phyloP scores from a whole-genome alignment of 2,329 filamentous ascomycete genomes.

The Aspergillus flavus region DNA sequence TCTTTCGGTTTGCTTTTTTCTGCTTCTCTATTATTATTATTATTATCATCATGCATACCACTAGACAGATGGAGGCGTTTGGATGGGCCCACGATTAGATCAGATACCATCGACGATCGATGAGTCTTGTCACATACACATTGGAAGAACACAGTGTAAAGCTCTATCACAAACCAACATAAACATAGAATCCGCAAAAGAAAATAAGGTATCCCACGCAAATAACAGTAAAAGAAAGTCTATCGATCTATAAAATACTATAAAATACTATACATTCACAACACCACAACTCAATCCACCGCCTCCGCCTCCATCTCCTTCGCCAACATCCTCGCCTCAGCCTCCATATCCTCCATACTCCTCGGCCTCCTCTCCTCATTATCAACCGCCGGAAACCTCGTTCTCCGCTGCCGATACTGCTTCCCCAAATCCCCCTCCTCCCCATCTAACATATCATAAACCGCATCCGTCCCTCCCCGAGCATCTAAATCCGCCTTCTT shows the following conservation, averaged over 20 bases:
- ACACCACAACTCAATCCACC: constrained; percentile 27
- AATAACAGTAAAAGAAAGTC: background rate
- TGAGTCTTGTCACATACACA: constrained; percentile 10
- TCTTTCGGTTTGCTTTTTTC: constrained; percentile 6
- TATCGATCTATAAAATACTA: background rate
- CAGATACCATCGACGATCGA: constrained; percentile 7
- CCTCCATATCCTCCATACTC: constrained; percentile 41
- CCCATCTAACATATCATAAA: constrained; percentile 81
- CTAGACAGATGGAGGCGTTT: constrained; percentile 11
- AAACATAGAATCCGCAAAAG: background rate
- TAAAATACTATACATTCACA: background rate
- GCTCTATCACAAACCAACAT: background rate
- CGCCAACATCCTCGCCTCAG: constrained; percentile 47
- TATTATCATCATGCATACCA: background rate
- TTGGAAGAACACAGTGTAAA: constrained; percentile 1
- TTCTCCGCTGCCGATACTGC: constrained; percentile 58
- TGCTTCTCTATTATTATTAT: background rate
- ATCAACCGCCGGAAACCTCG: constrained; percentile 65
- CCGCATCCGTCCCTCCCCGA: constrained; percentile 65
- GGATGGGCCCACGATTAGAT: constrained; percentile 6
- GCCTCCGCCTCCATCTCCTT: constrained; percentile 39
- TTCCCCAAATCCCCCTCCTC: constrained; percentile 82
- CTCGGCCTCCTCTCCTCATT: constrained; percentile 64
- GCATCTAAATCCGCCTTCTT: constrained; percentile 60
- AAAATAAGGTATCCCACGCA: background rate